Percentiles rank a stretch among this genome's conserved stretches.
These are phyloP conservation scores for Gloeophyllum trabeum DNA, from an alignment of 768 basidiomycete genomes.

Conservation along the genomic window DNA sequence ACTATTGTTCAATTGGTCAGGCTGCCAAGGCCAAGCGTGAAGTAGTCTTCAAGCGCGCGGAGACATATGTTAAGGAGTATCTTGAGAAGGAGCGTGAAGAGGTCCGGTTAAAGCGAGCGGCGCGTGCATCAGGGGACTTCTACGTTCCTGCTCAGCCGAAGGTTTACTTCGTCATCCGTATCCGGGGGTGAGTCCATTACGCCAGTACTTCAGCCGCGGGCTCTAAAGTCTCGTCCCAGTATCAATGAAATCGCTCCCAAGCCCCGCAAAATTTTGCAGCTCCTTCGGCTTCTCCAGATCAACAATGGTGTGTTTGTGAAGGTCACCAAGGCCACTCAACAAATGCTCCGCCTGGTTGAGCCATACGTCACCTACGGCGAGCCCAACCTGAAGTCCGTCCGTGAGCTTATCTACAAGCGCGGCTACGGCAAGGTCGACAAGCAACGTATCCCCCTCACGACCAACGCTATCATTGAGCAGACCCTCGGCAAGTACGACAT, in stretches of 20 bases:
- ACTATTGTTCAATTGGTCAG: constrained; percentile 27
- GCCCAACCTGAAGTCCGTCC: constrained; percentile 93
- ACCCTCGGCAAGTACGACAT: constrained; percentile 89
- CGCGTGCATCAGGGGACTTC: constrained; percentile 87
- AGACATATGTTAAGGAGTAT: constrained; percentile 97
- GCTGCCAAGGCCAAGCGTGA: constrained; percentile 86
- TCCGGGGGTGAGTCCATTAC: constrained; percentile 85
- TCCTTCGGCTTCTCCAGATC: constrained; percentile 97
- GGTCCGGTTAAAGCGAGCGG: constrained; percentile 88
- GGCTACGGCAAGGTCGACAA: constrained; percentile 98
- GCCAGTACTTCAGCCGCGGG: too few species aligned
- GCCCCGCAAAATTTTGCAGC: constrained; percentile 97
- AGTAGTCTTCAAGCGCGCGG: constrained; percentile 98
- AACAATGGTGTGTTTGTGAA: constrained; percentile 99
- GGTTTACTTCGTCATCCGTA: constrained; percentile 95
- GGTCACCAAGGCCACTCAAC: constrained; percentile 90
- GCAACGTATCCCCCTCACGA: constrained; percentile 91
- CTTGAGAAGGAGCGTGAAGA: constrained; percentile 88
- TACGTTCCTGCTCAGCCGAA: constrained; percentile 96
- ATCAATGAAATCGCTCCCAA: constrained; percentile 99
- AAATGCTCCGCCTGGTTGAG: constrained; percentile 97
- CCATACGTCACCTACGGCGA: constrained; percentile 98
- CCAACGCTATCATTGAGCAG: constrained; percentile 89
- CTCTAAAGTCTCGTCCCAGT: constrained; percentile 49
- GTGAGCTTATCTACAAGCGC: constrained; percentile 98